Conservation (phyloP, 371 early-diverging fungal species). For the Nematocida major region DNA sequence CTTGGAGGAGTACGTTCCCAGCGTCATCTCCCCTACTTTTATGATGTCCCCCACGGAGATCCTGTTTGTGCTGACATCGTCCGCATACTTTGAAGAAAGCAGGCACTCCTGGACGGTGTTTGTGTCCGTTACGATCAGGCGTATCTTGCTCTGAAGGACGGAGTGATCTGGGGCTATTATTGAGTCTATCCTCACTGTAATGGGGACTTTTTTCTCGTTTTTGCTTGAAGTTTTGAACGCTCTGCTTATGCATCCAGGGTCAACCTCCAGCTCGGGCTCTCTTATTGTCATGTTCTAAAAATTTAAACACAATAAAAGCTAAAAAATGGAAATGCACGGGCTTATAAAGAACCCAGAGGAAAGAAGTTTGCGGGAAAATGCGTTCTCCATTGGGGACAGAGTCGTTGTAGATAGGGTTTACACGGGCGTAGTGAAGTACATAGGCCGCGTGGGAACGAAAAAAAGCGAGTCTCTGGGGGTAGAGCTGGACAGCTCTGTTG, state of each 20-base stretch:
- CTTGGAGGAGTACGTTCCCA: neutral
- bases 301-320: slow-evolving; percentile 1
- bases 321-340: neutral
- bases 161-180: neutral
- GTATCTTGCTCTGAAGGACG: neutral
- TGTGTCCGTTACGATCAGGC: slow-evolving; percentile 1
- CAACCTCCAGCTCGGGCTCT: neutral
- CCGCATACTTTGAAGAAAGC: neutral
- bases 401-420: slow-evolving; percentile 41
- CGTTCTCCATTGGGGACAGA: neutral
- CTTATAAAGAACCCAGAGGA: neutral
- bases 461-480: slow-evolving; percentile 3
- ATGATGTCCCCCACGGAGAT: neutral
- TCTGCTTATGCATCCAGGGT: neutral
- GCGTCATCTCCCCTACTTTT: slow-evolving; percentile 8
- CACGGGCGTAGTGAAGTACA: slow-evolving; percentile 25
- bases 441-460: slow-evolving; percentile 38
- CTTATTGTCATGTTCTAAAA: neutral
- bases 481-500: slow-evolving; percentile 28
- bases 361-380: neutral
- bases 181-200: slow-evolving; percentile 3
- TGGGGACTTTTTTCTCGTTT: neutral
- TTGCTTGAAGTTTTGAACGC: neutral
- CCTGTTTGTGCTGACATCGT: neutral
- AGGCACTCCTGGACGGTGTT: neutral